Evolutionary conservation across 2,329 filamentous ascomycete species (phyloP).

Genomic region (Rhytidhysteron rufulum): DNA sequence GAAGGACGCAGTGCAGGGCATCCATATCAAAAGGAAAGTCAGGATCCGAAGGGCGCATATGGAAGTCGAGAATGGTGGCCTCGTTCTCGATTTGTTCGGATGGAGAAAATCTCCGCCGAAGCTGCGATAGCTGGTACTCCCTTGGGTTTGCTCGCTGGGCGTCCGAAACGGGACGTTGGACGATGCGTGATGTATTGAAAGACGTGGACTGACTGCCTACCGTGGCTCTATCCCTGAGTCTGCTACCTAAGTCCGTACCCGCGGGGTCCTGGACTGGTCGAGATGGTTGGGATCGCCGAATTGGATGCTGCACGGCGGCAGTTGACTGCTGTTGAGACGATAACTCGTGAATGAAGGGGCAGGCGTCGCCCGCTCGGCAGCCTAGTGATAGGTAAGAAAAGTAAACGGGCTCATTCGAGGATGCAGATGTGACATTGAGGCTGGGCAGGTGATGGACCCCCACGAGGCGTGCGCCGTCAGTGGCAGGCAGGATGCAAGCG

Average conservation of each 20-base stretch:
- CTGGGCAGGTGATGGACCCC: conserved; percentile 17
- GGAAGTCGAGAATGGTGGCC: conserved; percentile 59
- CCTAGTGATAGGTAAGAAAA: conserved; percentile 32
- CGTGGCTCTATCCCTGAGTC: conserved; percentile 6
- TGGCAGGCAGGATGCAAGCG: conserved; percentile 8
- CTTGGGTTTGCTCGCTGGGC: conserved; percentile 65
- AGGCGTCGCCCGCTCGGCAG: conserved; percentile 50
- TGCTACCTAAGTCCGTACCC: conserved; percentile 8
- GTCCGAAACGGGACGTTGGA: conserved; percentile 63
- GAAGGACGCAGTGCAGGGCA: conserved; percentile 63
- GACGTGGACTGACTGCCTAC: conserved; percentile 21
- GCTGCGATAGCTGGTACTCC: conserved; percentile 70
- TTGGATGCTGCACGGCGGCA: conserved; percentile 14
- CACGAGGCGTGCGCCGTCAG: neutral
- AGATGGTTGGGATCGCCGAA: conserved; percentile 10
- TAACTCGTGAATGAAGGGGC: conserved; percentile 48
- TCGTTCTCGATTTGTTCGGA: conserved; percentile 40
- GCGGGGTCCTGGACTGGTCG: conserved; percentile 7
- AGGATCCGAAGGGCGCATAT: conserved; percentile 69
- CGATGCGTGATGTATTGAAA: conserved; percentile 47
- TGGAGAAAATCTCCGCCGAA: conserved; percentile 62
- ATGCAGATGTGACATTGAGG: conserved; percentile 10
- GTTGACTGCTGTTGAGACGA: conserved; percentile 13
- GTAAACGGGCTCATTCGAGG: conserved; percentile 10
- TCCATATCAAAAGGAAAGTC: conserved; percentile 79